Conservation (phyloP, 2,329 filamentous ascomycete genomes). For the Monosporascus sp. region DNA sequence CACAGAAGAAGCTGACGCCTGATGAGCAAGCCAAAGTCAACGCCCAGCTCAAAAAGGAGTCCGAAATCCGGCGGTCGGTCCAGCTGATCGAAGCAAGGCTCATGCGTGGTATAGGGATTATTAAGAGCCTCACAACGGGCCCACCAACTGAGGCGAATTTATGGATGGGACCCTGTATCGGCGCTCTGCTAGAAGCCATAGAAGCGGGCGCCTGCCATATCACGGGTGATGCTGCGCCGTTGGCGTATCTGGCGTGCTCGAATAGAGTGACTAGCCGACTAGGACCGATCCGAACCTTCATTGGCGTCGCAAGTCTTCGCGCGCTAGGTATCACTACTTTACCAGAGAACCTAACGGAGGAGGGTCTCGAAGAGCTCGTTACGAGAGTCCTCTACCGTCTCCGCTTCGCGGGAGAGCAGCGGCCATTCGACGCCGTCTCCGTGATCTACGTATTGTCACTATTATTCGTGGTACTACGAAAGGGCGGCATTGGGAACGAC, state of each 20-base stretch:
- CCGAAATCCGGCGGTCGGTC: constrained; percentile 69
- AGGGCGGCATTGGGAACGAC: constrained; percentile 68
- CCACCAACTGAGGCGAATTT: constrained; percentile 82
- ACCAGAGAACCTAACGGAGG: constrained; percentile 65
- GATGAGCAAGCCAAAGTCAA: constrained; percentile 90
- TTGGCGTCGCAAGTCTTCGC: constrained; percentile 81
- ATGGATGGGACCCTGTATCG: constrained; percentile 83
- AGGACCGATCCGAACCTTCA: constrained; percentile 70
- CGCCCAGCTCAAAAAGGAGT: constrained; percentile 82
- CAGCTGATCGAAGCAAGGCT: constrained; percentile 64
- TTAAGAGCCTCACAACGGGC: constrained; percentile 73
- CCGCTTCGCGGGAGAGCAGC: constrained; percentile 84
- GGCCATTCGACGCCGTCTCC: constrained; percentile 85
- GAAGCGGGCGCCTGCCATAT: constrained; percentile 76
- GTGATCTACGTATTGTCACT: constrained; percentile 84
- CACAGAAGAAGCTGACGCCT: constrained; percentile 81
- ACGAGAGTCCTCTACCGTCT: constrained; percentile 88
- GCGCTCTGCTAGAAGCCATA: constrained; percentile 66
- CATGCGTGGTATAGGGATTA: constrained; percentile 77
- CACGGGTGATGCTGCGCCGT: constrained; percentile 71
- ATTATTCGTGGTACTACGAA: constrained; percentile 69
- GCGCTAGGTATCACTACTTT: constrained; percentile 70
- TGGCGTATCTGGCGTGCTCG: constrained; percentile 74
- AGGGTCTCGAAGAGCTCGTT: constrained; percentile 77
- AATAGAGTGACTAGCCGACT: constrained; percentile 69